These are phyloP conservation scores for Vitis riparia DNA, from an alignment of 164 flowering plant species.

Conservation along the genomic window DNA sequence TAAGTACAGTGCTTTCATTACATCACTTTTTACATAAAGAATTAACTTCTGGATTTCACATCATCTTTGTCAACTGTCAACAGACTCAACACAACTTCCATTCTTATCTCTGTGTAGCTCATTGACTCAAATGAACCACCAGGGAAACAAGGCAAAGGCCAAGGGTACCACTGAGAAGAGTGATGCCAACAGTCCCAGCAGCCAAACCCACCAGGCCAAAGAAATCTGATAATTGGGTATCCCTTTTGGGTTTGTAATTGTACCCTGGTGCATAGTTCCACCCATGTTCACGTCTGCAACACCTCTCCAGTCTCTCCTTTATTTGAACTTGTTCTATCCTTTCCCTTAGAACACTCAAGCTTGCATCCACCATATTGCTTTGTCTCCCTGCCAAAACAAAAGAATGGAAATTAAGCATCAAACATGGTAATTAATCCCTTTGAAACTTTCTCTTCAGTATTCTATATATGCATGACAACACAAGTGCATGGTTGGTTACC, in stretches of 20 bases:
- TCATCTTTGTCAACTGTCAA: too few species aligned
- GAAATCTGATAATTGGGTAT: conserved; percentile 9
- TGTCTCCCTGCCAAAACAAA: conserved; percentile 31
- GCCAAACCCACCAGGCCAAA: conserved; percentile 25
- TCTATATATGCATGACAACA: background rate
- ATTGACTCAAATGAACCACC: conserved; percentile 27
- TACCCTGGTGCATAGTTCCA: conserved; percentile 45
- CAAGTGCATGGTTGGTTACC: conserved; percentile 7
- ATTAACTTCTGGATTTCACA: too few species aligned
- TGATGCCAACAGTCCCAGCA: conserved; percentile 30
- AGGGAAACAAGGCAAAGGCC: conserved; percentile 41
- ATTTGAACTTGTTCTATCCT: conserved; percentile 41
- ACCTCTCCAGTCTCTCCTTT: conserved; percentile 44
- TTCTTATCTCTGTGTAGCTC: background rate
- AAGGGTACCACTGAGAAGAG: conserved; percentile 26
- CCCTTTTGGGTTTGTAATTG: conserved; percentile 20
- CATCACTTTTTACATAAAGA: too few species aligned
- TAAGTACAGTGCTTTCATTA: too few species aligned
- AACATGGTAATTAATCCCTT: background rate
- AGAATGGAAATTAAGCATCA: background rate
- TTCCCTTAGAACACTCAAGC: conserved; percentile 32
- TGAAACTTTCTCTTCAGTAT: background rate
- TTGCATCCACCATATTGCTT: conserved; percentile 41
- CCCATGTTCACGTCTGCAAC: conserved; percentile 29
- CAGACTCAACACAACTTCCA: too few species aligned